Percentiles rank a stretch among this genome's conserved stretches.
These are phyloP conservation scores for Phalaenopsis equestris DNA, from an alignment of 106 monocot species.

Conservation along the genomic window DNA sequence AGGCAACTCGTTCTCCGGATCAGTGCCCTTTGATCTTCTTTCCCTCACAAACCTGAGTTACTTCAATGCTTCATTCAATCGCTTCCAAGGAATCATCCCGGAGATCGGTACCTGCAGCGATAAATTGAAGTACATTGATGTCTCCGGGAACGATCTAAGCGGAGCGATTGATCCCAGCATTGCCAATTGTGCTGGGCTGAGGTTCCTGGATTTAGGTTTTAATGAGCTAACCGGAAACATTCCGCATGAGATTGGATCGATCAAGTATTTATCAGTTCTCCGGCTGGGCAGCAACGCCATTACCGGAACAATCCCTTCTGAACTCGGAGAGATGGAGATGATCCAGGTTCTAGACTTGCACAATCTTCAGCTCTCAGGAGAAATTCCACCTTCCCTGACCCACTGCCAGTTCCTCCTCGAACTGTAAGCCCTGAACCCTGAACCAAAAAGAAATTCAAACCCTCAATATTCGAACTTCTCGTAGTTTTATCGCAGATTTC, in stretches of 20 bases:
- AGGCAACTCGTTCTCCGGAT: slow-evolving; percentile 58
- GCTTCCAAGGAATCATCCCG: slow-evolving; percentile 46
- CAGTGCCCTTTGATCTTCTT: slow-evolving; percentile 55
- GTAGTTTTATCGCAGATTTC: background rate
- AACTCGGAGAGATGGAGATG: slow-evolving; percentile 45
- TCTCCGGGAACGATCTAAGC: slow-evolving; percentile 44
- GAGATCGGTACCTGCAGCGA: slow-evolving; percentile 36
- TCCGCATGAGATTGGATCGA: slow-evolving; percentile 38
- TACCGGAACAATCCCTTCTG: slow-evolving; percentile 44
- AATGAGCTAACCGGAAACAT: slow-evolving; percentile 59
- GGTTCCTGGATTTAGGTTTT: slow-evolving; percentile 48
- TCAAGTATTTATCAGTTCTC: slow-evolving; percentile 57
- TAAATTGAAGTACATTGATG: slow-evolving; percentile 47
- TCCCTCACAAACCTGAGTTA: slow-evolving; percentile 55
- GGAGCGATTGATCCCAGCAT: slow-evolving; percentile 48
- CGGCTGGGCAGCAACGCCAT: slow-evolving; percentile 49
- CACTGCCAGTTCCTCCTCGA: slow-evolving; percentile 68
- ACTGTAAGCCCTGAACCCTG: slow-evolving; percentile 46
- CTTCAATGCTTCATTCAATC: slow-evolving; percentile 70
- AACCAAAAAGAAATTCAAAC: background rate
- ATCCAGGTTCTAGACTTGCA: slow-evolving; percentile 57
- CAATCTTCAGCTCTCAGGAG: slow-evolving; percentile 55
- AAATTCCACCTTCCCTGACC: slow-evolving; percentile 57
- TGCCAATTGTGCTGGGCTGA: slow-evolving; percentile 38
- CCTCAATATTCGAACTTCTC: background rate